phyloP scores from a whole-genome alignment of 441 rosid species.

The Pelargonium fulgidum region DNA sequence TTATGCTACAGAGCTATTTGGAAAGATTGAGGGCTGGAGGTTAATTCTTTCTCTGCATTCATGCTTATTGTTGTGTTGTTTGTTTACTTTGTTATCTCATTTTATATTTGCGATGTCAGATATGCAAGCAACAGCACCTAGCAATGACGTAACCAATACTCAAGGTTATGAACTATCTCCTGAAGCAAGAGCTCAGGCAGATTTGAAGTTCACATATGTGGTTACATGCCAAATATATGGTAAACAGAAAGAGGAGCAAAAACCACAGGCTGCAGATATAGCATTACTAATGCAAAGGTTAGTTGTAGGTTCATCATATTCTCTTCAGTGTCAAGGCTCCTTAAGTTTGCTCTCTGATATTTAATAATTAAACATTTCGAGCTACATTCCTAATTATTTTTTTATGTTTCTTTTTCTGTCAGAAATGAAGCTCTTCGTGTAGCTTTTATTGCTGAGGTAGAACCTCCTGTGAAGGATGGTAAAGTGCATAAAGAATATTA shows the following conservation, averaged over 20 bases:
- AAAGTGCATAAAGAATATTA: constrained; percentile 64
- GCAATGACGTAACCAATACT: constrained; percentile 48
- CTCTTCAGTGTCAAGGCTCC: background rate
- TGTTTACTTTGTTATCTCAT: constrained; percentile 24
- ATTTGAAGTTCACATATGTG: constrained; percentile 87
- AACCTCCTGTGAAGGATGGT: constrained; percentile 70
- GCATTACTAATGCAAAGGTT: constrained; percentile 92
- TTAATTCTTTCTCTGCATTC: constrained; percentile 27
- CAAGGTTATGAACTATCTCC: constrained; percentile 88
- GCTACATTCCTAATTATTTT: constrained; percentile 1
- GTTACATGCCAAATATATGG: constrained; percentile 99
- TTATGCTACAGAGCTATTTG: constrained; percentile 88
- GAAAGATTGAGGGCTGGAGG: constrained; percentile 73
- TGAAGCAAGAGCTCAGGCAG: constrained; percentile 88
- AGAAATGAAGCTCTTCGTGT: constrained; percentile 99
- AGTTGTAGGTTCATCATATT: constrained; percentile 14
- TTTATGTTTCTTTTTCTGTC: constrained; percentile 25
- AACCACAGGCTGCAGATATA: constrained; percentile 92
- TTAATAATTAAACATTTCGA: background rate
- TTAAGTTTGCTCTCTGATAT: background rate
- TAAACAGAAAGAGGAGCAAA: constrained; percentile 91
- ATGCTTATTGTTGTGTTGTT: constrained; percentile 13
- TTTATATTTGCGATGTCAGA: constrained; percentile 38
- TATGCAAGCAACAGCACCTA: constrained; percentile 51
- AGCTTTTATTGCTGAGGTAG: constrained; percentile 92